Evolutionary conservation across 2,329 filamentous ascomycete species (phyloP).

Genomic region (Decorospora gaudefroyi): DNA sequence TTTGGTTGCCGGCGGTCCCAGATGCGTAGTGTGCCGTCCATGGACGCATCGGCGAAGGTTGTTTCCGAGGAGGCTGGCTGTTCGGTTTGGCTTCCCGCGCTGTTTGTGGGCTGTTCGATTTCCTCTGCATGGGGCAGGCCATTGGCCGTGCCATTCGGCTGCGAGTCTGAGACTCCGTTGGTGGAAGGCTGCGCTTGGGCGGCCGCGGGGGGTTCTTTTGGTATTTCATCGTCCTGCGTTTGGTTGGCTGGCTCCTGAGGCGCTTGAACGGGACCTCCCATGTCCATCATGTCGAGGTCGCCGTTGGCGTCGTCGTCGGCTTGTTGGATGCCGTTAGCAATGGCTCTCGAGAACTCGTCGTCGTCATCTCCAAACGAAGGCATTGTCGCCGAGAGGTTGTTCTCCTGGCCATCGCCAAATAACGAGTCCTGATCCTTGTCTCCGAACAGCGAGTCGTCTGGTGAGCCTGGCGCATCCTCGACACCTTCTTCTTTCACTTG

Average conservation of each 20-base stretch:
- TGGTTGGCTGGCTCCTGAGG: conserved; percentile 34
- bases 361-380: conserved; percentile 74
- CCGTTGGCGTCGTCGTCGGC: conserved; percentile 49
- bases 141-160: conserved; percentile 41
- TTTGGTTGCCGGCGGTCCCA: conserved; percentile 83
- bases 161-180: conserved; percentile 29
- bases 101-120: conserved; percentile 29
- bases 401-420: conserved; percentile 73
- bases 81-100: conserved; percentile 42
- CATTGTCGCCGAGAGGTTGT: conserved; percentile 50
- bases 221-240: too few species aligned
- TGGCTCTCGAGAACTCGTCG: conserved; percentile 76
- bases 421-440: conserved; percentile 75
- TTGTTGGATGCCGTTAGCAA: conserved; percentile 60
- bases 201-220: conserved; percentile 26
- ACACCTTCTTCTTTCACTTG: conserved; percentile 46
- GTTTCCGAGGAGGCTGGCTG: conserved; percentile 65
- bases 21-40: conserved; percentile 85
- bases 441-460: conserved; percentile 80
- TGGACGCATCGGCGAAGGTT: conserved; percentile 85
- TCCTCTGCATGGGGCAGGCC: conserved; percentile 60
- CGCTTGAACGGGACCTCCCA: conserved; percentile 51
- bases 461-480: conserved; percentile 65
- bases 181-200: conserved; percentile 19
- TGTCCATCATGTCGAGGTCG: conserved; percentile 54